Percentiles rank a stretch among this genome's conserved stretches.
phyloP scores from a whole-genome alignment of 139 green algal species.

The Closterium sp. region DNA sequence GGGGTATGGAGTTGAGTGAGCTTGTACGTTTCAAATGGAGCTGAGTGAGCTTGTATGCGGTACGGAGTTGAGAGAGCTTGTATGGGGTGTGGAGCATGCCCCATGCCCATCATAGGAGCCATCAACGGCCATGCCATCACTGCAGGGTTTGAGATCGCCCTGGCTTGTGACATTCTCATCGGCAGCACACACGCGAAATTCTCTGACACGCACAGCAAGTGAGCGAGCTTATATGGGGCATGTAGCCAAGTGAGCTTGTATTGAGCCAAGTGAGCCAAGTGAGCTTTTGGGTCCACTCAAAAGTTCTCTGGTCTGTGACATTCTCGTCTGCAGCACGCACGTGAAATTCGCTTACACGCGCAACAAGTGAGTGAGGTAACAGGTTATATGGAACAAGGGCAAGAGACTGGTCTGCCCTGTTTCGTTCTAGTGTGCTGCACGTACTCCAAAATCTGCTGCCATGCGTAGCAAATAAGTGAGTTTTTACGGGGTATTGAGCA shows the following conservation, averaged over 20 bases:
- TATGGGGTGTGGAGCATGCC: slow-evolving; percentile 50
- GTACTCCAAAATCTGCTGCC: no score
- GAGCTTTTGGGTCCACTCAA: no score
- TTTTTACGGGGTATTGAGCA: no score
- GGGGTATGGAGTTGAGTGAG: not conserved
- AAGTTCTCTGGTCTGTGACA: no score
- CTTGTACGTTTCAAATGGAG: not conserved
- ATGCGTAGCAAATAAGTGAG: no score
- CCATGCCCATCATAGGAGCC: slow-evolving; percentile 57
- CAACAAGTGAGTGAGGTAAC: no score
- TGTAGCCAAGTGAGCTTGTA: not conserved
- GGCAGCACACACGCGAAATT: slow-evolving; percentile 44
- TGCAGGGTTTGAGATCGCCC: slow-evolving; percentile 58
- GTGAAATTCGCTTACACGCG: no score
- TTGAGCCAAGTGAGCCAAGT: no score
- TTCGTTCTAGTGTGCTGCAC: no score
- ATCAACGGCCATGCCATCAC: slow-evolving; percentile 56
- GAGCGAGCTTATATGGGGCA: not conserved
- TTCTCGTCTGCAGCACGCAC: no score
- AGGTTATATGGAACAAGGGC: no score
- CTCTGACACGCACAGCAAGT: slow-evolving; percentile 56
- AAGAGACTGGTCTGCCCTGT: no score
- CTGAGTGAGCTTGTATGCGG: not conserved
- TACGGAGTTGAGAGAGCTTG: not conserved
- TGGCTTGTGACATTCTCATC: slow-evolving; percentile 59